A percentile compares a stretch with the other conserved stretches of the same genome.
phyloP scores from a whole-genome alignment of 495 filamentous ascomycete genomes.

The Penicillium daleae region DNA sequence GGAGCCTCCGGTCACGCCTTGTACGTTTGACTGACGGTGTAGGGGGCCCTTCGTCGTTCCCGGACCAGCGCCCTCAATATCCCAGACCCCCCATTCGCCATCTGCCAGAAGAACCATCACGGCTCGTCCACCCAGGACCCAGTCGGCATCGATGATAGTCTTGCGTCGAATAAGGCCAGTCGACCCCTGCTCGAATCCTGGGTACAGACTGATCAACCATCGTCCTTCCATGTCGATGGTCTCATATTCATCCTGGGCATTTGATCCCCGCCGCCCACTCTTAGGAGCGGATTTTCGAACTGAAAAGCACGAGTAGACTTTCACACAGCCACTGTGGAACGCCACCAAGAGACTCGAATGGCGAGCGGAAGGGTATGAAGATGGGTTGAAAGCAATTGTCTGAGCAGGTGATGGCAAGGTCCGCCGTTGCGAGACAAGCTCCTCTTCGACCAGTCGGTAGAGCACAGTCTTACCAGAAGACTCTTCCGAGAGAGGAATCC shows the following conservation, averaged over 20 bases:
- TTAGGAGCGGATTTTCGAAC: constrained; percentile 30
- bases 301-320: constrained; percentile 62
- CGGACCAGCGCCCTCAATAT: constrained; percentile 70
- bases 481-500: constrained; percentile 49
- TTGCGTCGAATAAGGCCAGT: constrained; percentile 61
- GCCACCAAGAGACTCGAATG: constrained; percentile 68
- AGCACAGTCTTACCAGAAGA: constrained; percentile 16
- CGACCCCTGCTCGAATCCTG: constrained; percentile 58
- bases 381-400: constrained; percentile 74
- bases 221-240: constrained; percentile 43
- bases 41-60: constrained; percentile 54
- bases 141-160: constrained; percentile 76
- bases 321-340: constrained; percentile 67
- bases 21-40: constrained; percentile 56
- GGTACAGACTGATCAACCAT: constrained; percentile 73
- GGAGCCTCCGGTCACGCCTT: constrained; percentile 66
- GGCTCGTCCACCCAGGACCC: constrained; percentile 79
- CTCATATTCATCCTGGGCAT: constrained; percentile 36
- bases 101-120: constrained; percentile 77
- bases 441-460: constrained; percentile 45
- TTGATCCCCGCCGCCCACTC: constrained; percentile 30
- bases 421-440: constrained; percentile 62
- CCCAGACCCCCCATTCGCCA: constrained; percentile 95
- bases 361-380: constrained; percentile 57
- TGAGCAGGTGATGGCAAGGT: constrained; percentile 67